Percentiles rank a stretch among this genome's conserved stretches.
Evolutionary conservation across 495 filamentous ascomycete genomes (phyloP).

Genomic region (Mytilinidion resinicola): DNA sequence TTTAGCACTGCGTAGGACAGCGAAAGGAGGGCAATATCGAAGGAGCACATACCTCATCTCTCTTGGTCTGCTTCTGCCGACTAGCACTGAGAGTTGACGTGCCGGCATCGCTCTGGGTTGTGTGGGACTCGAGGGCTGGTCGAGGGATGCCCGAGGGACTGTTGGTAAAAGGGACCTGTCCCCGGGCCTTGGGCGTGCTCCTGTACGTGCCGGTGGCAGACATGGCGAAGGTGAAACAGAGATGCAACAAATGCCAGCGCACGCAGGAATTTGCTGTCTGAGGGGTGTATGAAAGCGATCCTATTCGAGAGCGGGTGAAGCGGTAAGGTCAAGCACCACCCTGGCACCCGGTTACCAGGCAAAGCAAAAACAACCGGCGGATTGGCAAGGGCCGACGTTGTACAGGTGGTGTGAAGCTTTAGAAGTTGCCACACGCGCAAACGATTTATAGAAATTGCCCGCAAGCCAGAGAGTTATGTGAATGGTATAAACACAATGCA

Average conservation of each 20-base stretch:
- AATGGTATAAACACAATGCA: no score
- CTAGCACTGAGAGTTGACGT: constrained; percentile 77
- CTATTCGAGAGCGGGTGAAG: constrained; percentile 9
- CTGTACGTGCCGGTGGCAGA: constrained; percentile 53
- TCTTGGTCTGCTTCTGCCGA: constrained; percentile 88
- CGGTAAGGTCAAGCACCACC: not conserved
- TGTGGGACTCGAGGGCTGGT: constrained; percentile 63
- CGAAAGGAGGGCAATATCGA: not conserved
- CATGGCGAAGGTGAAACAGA: constrained; percentile 38
- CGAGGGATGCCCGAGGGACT: constrained; percentile 79
- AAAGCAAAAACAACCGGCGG: constrained; percentile 17
- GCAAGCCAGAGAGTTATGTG: no score
- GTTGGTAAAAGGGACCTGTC: constrained; percentile 61
- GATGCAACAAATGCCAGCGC: constrained; percentile 1
- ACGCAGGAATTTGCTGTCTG: constrained; percentile 13
- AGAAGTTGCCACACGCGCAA: no score
- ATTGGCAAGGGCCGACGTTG: constrained; percentile 8
- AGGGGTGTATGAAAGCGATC: constrained; percentile 3
- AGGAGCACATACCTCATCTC: constrained; percentile 78
- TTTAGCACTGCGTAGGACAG: constrained; percentile 19
- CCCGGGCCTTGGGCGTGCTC: constrained; percentile 63
- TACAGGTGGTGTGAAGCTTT: no score
- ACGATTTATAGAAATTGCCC: no score
- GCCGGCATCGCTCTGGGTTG: constrained; percentile 58
- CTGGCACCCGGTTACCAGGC: constrained; percentile 13